Evolutionary conservation across 176 grass and related monocot genomes (phyloP).

Genomic region (Metroxylon sagu): DNA sequence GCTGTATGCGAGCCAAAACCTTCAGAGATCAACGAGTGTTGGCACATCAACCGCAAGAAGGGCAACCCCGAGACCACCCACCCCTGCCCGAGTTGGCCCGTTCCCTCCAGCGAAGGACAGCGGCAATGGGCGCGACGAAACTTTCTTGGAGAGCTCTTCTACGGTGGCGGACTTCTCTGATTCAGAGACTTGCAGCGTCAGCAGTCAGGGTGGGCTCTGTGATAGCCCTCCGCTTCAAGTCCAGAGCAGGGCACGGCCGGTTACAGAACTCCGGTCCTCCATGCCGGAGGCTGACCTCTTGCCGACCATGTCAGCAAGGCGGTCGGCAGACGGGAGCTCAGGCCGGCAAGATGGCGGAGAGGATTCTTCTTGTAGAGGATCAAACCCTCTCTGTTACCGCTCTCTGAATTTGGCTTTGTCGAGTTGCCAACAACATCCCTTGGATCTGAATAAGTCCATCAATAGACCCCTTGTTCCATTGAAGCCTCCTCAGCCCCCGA

Average conservation of each 20-base stretch:
- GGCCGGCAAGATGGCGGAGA: neutral
- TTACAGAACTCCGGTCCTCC: constrained; percentile 59
- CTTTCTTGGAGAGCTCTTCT: constrained; percentile 38
- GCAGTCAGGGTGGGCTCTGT: constrained; percentile 26
- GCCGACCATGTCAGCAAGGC: constrained; percentile 4
- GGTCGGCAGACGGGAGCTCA: neutral
- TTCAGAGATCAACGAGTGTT: neutral
- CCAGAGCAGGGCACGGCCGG: constrained; percentile 27
- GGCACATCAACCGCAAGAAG: constrained; percentile 13
- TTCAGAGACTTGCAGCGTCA: constrained; percentile 36
- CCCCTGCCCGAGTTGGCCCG: constrained; percentile 34
- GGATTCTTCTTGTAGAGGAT: constrained; percentile 23
- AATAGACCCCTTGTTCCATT: constrained; percentile 16
- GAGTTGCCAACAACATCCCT: constrained; percentile 17
- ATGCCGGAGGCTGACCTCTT: constrained; percentile 40
- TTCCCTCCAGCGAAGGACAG: constrained; percentile 9
- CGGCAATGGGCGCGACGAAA: constrained; percentile 8
- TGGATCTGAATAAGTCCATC: constrained; percentile 6
- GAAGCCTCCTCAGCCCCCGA: constrained; percentile 64
- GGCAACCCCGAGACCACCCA: constrained; percentile 29
- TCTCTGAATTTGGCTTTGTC: constrained; percentile 66
- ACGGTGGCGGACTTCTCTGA: constrained; percentile 41
- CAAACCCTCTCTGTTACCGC: constrained; percentile 55
- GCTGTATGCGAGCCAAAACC: neutral
- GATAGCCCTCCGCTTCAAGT: constrained; percentile 64